A percentile compares a stretch with the other conserved stretches of the same genome.
These are phyloP conservation scores for Calonectria hongkongensis DNA, from an alignment of 2,329 filamentous ascomycete genomes.

Conservation along the genomic window DNA sequence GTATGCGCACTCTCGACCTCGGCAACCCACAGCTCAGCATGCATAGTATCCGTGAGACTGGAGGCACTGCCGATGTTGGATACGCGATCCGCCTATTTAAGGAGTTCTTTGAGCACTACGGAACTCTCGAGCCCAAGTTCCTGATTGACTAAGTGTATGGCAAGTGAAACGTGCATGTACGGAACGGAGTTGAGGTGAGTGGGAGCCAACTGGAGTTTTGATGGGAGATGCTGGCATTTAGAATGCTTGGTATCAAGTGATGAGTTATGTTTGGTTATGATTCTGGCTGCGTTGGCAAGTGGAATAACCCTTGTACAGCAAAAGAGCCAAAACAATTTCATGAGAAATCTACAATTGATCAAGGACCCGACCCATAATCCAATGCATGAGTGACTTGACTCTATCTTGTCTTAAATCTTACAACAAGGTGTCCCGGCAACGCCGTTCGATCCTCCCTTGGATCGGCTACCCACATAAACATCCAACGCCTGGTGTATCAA, in stretches of 20 bases:
- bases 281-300: slow-evolving; percentile 5
- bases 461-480: slow-evolving; percentile 16
- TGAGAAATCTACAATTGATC: slow-evolving; percentile 30
- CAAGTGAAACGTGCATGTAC: slow-evolving; percentile 20
- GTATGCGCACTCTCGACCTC: slow-evolving; percentile 91
- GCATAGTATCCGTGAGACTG: slow-evolving; percentile 97
- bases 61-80: slow-evolving; percentile 90
- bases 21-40: slow-evolving; percentile 97
- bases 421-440: slow-evolving; percentile 21
- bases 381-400: slow-evolving; percentile 23
- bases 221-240: slow-evolving; percentile 17
- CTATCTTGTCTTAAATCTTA: slow-evolving; percentile 30
- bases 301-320: neutral
- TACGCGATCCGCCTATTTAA: slow-evolving; percentile 91
- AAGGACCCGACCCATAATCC: slow-evolving; percentile 18
- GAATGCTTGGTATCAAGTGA: slow-evolving; percentile 15
- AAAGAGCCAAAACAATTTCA: slow-evolving; percentile 9
- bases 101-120: slow-evolving; percentile 90
- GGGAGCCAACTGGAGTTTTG: slow-evolving; percentile 6
- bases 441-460: slow-evolving; percentile 6
- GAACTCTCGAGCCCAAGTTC: slow-evolving; percentile 87
- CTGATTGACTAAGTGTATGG: slow-evolving; percentile 79
- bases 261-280: slow-evolving; percentile 19
- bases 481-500: slow-evolving; percentile 5
- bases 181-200: slow-evolving; percentile 41